Conservation (phyloP, 2,329 filamentous ascomycete genomes). For the Parastagonospora avenae region DNA sequence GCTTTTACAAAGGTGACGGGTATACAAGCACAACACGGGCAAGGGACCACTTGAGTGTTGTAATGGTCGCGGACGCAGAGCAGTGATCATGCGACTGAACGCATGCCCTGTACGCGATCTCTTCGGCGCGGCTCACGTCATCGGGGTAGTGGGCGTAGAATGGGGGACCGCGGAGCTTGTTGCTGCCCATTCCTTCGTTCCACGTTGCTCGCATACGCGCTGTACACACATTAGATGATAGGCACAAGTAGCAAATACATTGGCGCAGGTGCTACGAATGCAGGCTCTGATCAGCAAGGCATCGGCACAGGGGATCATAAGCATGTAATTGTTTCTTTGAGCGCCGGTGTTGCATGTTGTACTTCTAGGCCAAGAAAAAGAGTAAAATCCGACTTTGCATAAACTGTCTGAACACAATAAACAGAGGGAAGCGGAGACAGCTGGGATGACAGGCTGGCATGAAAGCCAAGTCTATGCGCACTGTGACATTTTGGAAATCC, state of each 20-base stretch:
- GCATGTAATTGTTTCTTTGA: slow-evolving; percentile 34
- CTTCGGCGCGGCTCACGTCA: not conserved
- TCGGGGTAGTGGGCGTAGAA: slow-evolving; percentile 3
- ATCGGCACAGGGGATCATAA: not conserved
- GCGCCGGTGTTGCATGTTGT: slow-evolving; percentile 35
- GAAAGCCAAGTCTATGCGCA: slow-evolving; percentile 10
- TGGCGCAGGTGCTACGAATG: no score
- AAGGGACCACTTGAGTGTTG: not conserved
- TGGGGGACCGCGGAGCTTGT: not conserved
- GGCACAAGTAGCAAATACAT: not conserved
- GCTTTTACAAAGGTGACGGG: not conserved
- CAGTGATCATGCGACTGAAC: slow-evolving; percentile 13
- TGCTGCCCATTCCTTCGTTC: slow-evolving; percentile 27
- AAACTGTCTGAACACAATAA: slow-evolving; percentile 6
- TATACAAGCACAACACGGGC: slow-evolving; percentile 2
- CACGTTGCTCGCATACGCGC: slow-evolving; percentile 29
- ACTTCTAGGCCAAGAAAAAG: slow-evolving; percentile 25
- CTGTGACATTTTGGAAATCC: slow-evolving; percentile 7
- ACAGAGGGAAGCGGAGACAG: slow-evolving; percentile 8
- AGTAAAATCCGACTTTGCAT: slow-evolving; percentile 17
- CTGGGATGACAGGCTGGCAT: slow-evolving; percentile 7
- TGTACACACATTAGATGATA: slow-evolving; percentile 2
- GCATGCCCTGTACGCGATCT: slow-evolving; percentile 9
- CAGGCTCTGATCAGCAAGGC: not conserved
- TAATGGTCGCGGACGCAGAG: not conserved